Evolutionary conservation across 768 basidiomycete genomes (phyloP).

Genomic region (Hypholoma fasciculare): DNA sequence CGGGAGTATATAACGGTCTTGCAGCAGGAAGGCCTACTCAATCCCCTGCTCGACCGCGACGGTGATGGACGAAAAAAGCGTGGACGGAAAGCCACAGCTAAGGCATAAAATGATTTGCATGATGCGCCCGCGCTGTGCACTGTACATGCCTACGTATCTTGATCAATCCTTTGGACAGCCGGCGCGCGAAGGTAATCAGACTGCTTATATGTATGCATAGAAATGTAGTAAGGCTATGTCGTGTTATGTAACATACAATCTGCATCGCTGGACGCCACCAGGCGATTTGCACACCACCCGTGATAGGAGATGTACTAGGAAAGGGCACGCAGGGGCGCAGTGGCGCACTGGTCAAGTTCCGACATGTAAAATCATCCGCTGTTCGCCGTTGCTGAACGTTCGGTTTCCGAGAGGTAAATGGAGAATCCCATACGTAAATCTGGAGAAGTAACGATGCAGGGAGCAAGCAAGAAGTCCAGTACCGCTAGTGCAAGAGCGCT

Average conservation of each 20-base stretch:
- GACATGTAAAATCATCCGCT: no score
- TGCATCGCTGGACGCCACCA: background rate
- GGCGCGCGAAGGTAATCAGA: no score
- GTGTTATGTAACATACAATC: background rate
- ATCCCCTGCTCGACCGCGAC: conserved; percentile 39
- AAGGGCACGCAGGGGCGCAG: background rate
- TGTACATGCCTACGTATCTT: no score
- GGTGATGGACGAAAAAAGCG: conserved; percentile 29
- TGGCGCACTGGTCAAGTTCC: no score
- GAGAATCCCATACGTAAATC: no score
- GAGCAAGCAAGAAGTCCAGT: background rate
- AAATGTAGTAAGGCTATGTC: background rate
- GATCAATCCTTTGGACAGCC: no score
- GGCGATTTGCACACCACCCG: background rate
- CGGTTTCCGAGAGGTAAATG: no score
- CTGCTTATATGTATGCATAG: background rate
- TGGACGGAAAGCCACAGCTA: conserved; percentile 9
- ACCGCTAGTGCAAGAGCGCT: background rate
- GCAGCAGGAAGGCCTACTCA: conserved; percentile 47
- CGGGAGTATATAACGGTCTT: conserved; percentile 34
- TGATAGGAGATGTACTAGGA: background rate
- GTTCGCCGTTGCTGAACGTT: no score
- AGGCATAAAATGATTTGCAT: background rate
- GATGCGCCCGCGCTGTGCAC: no score
- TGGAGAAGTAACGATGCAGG: background rate